Evolutionary conservation across 257 asterid genomes (phyloP).

Genomic region (Petrea volubilis): DNA sequence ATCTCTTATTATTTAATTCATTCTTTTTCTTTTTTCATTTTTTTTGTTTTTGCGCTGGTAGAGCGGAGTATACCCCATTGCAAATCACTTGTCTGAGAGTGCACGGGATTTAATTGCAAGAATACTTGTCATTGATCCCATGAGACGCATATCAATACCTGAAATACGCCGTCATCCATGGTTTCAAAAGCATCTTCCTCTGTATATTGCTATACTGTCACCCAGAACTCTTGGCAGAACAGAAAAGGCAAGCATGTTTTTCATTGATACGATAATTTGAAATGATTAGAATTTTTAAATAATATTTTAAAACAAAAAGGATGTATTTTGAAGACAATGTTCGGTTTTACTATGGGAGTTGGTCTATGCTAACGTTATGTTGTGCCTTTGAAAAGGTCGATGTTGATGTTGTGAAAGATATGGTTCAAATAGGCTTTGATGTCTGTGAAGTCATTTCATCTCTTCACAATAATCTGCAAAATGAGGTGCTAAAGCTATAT

Average conservation of each 20-base stretch:
- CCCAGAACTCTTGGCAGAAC: conserved; percentile 21
- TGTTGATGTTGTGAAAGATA: conserved; percentile 44
- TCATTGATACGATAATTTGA: too few relatives aligned
- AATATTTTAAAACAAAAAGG: too few relatives aligned
- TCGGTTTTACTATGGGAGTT: not conserved
- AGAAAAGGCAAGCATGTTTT: conserved; percentile 34
- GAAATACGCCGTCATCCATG: conserved; percentile 63
- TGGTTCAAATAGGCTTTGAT: conserved; percentile 49
- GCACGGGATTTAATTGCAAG: conserved; percentile 60
- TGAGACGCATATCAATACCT: conserved; percentile 61
- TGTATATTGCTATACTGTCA: conserved; percentile 45
- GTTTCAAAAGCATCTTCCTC: conserved; percentile 50
- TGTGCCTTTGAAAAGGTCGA: conserved; percentile 57
- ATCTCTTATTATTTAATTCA: not conserved
- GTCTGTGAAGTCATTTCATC: conserved; percentile 42
- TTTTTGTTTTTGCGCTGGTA: conserved; percentile 9
- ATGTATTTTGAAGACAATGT: too few relatives aligned
- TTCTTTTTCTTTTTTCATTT: not conserved
- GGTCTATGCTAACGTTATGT: too few relatives aligned
- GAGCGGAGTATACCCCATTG: conserved; percentile 51
- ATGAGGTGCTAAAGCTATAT: conserved; percentile 30
- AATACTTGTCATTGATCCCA: conserved; percentile 64
- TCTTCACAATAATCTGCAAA: conserved; percentile 41
- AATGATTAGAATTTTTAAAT: too few relatives aligned
- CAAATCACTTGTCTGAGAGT: conserved; percentile 44